Evolutionary conservation across 2,329 filamentous ascomycete species (phyloP).

Genomic region (Monilinia polystroma): DNA sequence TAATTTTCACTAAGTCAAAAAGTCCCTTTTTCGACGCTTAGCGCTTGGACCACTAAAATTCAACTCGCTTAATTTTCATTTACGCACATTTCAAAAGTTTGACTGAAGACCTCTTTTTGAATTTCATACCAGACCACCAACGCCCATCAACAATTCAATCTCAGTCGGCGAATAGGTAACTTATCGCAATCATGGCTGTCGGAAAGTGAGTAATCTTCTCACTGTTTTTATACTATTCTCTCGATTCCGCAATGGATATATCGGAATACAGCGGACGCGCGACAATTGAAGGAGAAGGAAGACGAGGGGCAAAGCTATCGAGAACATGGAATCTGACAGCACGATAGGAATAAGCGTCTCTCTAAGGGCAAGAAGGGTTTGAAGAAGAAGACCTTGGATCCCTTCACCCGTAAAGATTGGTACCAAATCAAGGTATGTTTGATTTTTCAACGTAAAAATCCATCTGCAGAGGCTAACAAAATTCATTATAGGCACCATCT

Average conservation of each 20-base stretch:
- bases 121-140: conserved; percentile 23
- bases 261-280: conserved; percentile 1
- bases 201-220: conserved; percentile 61
- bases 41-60: conserved; percentile 13
- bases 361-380: conserved; percentile 99
- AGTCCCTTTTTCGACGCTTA: not conserved
- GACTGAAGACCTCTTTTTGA: conserved; percentile 12
- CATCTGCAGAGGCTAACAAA: conserved; percentile 34
- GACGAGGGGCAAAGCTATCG: conserved; percentile 31
- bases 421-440: conserved; percentile 84
- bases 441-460: conserved; percentile 19
- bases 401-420: conserved; percentile 99
- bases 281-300: conserved; percentile 23
- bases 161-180: conserved; percentile 38
- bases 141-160: conserved; percentile 26
- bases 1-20: not conserved
- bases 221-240: conserved; percentile 12
- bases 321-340: conserved; percentile 36
- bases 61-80: conserved; percentile 23
- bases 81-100: conserved; percentile 23
- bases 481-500: conserved; percentile 69
- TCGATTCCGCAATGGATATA: conserved; percentile 20
- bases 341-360: conserved; percentile 94
- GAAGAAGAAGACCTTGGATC: conserved; percentile 98
- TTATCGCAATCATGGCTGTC: conserved; percentile 75